These are phyloP conservation scores for Colletotrichum somersetense DNA, from an alignment of 2,329 filamentous ascomycete species.

Conservation along the genomic window DNA sequence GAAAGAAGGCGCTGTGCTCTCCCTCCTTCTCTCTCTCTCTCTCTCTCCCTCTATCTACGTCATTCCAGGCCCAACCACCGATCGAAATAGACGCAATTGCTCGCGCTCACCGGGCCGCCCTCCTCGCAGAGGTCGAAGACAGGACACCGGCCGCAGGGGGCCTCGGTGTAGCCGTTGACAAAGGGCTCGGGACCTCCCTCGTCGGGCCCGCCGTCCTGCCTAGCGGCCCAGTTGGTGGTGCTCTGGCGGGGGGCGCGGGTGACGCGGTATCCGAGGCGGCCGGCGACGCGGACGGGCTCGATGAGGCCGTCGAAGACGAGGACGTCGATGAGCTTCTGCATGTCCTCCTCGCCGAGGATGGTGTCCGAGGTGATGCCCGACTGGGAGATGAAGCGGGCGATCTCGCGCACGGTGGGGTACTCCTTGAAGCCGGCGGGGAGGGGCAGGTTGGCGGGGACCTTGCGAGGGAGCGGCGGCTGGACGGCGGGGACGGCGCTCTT, in stretches of 20 bases:
- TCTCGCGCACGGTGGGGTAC: constrained; percentile 84
- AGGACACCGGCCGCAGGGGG: constrained; percentile 91
- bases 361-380: constrained; percentile 80
- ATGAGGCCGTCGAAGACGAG: constrained; percentile 89
- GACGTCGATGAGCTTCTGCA: constrained; percentile 88
- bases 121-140: constrained; percentile 94
- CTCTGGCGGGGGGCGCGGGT: constrained; percentile 62
- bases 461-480: constrained; percentile 47
- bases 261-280: constrained; percentile 66
- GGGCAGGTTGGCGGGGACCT: constrained; percentile 61
- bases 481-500: constrained; percentile 46
- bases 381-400: constrained; percentile 80
- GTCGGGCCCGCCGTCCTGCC: constrained; percentile 52
- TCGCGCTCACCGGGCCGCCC: constrained; percentile 89
- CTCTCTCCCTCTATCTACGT: not conserved
- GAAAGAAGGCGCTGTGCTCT: not conserved
- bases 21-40: too few relatives aligned
- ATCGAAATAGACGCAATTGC: constrained; percentile 91
- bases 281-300: constrained; percentile 70
- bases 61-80: constrained; percentile 75
- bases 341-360: constrained; percentile 77
- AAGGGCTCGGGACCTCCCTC: constrained; percentile 57
- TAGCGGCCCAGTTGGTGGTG: constrained; percentile 54
- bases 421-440: constrained; percentile 76
- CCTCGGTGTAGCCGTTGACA: constrained; percentile 84